Evolutionary conservation across 2,329 filamentous ascomycete species (phyloP).

Genomic region (Didymella glomerata): DNA sequence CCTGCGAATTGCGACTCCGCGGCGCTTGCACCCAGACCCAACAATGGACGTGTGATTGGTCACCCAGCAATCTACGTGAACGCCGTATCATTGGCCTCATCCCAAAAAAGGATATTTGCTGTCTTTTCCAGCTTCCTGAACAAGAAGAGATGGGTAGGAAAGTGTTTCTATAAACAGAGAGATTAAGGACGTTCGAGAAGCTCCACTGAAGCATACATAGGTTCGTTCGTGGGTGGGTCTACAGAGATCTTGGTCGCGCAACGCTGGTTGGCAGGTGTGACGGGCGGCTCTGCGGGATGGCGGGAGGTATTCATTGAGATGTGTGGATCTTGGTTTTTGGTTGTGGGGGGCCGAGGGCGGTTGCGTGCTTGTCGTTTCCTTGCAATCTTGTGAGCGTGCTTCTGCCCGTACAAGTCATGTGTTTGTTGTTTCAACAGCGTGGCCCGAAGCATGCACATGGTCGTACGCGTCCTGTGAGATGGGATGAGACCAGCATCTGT

Average conservation of each 20-base stretch:
- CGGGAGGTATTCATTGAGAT: slow-evolving; percentile 9
- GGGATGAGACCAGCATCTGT: neutral
- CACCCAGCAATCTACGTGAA: neutral
- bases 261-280: slow-evolving; percentile 24
- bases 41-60: neutral
- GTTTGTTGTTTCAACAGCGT: neutral
- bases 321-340: slow-evolving; percentile 9
- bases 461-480: neutral
- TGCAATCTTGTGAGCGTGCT: slow-evolving; percentile 1
- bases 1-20: slow-evolving; percentile 2
- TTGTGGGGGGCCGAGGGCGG: slow-evolving; percentile 11
- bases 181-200: slow-evolving; percentile 5
- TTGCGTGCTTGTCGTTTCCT: slow-evolving; percentile 11
- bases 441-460: neutral
- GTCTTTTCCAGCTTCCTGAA: slow-evolving; percentile 5
- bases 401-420: neutral
- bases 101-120: slow-evolving; percentile 5
- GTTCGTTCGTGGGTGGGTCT: neutral
- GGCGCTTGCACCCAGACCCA: neutral
- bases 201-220: neutral
- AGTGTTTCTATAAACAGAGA: neutral
- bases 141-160: neutral
- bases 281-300: slow-evolving; percentile 44
- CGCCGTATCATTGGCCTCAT: slow-evolving; percentile 1
- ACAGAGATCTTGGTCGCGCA: slow-evolving; percentile 6